Conservation (phyloP, 192 early-diverging fungal genomes). For the Coemansia sp. region DNA sequence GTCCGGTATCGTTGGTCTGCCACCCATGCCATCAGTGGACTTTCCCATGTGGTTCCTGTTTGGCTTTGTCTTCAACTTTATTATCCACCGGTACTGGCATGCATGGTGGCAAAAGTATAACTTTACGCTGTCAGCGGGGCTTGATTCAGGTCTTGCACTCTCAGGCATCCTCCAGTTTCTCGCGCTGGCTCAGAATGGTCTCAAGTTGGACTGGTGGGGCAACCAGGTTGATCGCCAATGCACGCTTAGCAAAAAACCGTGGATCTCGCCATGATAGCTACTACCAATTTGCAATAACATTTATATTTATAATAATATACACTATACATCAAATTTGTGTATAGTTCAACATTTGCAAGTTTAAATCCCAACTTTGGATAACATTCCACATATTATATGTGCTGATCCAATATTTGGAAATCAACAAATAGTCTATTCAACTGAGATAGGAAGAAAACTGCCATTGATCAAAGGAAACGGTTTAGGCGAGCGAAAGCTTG, state of each 20-base stretch:
- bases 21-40: slow-evolving; percentile 60
- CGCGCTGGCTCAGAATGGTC: slow-evolving; percentile 44
- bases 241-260: slow-evolving; percentile 42
- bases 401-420: no score
- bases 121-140: slow-evolving; percentile 59
- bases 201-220: slow-evolving; percentile 56
- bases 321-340: no score
- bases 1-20: slow-evolving; percentile 60
- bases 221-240: slow-evolving; percentile 51
- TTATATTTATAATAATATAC: background rate
- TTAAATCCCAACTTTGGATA: no score
- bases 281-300: background rate
- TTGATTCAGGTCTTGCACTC: slow-evolving; percentile 60
- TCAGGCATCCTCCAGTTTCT: slow-evolving; percentile 55
- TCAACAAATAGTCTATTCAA: no score
- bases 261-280: slow-evolving; percentile 19
- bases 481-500: slow-evolving; percentile 51
- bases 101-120: slow-evolving; percentile 66
- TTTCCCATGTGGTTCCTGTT: slow-evolving; percentile 58
- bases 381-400: no score
- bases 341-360: background rate
- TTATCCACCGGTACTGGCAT: slow-evolving; percentile 63
- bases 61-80: slow-evolving; percentile 70
- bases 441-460: no score
- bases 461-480: background rate